phyloP scores from a whole-genome alignment of 176 grass and related monocot species.

The Tillandsia leiboldiana region DNA sequence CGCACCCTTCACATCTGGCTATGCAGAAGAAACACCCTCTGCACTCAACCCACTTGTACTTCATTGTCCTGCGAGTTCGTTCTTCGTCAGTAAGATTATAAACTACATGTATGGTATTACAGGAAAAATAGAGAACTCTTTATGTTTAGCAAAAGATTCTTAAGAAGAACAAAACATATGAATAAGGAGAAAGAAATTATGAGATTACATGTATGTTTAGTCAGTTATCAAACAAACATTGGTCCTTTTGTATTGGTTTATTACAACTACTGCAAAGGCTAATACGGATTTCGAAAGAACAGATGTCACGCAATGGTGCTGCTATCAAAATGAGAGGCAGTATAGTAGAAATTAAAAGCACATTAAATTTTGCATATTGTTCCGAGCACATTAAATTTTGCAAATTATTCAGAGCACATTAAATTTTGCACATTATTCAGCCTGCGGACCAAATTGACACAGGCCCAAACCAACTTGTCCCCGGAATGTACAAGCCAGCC shows the following conservation, averaged over 20 bases:
- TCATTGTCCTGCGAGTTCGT: conserved; percentile 25
- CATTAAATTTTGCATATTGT: too few relatives aligned
- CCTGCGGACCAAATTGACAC: too few relatives aligned
- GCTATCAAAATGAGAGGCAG: too few relatives aligned
- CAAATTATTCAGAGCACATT: too few relatives aligned
- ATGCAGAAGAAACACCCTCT: conserved; percentile 36
- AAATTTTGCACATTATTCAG: too few relatives aligned
- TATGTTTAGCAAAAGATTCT: not conserved
- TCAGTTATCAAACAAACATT: not conserved
- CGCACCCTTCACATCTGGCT: conserved; percentile 35
- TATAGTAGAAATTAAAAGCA: too few relatives aligned
- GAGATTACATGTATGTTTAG: not conserved
- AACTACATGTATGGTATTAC: not conserved
- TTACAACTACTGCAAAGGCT: too few relatives aligned
- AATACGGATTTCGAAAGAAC: too few relatives aligned
- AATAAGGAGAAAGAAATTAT: not conserved
- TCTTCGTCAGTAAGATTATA: not conserved
- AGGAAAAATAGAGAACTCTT: not conserved
- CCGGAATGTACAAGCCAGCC: too few relatives aligned
- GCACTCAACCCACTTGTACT: conserved; percentile 20
- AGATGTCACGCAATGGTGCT: too few relatives aligned
- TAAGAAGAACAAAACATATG: not conserved
- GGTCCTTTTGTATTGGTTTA: not conserved
- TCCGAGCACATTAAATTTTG: too few relatives aligned
- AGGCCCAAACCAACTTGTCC: too few relatives aligned